phyloP scores from a whole-genome alignment of 192 early-diverging fungal genomes.

The Cladochytrium replicatum region DNA sequence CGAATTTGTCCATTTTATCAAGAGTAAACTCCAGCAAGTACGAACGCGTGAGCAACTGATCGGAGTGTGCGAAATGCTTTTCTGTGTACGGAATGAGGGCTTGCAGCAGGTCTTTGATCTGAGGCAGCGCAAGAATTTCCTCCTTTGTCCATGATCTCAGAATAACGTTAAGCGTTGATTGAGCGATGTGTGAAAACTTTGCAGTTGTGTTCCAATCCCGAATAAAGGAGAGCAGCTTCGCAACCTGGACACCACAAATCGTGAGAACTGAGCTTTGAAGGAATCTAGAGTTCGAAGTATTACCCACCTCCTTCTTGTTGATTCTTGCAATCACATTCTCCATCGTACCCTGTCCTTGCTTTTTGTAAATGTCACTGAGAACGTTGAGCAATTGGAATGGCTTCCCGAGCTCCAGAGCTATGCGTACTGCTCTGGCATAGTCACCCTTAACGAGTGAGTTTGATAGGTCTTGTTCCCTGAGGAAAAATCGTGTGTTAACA shows the following conservation, averaged over 20 bases:
- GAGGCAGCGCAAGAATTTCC: conserved; percentile 61
- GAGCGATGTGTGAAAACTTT: conserved; percentile 66
- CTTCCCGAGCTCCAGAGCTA: conserved; percentile 84
- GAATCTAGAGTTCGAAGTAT: too few relatives aligned
- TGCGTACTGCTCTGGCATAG: conserved; percentile 80
- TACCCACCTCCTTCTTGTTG: conserved; percentile 28
- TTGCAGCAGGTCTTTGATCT: conserved; percentile 75
- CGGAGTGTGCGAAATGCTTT: conserved; percentile 75
- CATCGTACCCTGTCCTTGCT: conserved; percentile 41
- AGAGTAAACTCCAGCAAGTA: conserved; percentile 85
- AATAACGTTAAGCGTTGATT: conserved; percentile 71
- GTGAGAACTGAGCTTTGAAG: too few relatives aligned
- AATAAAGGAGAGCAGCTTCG: conserved; percentile 70
- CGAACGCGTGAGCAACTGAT: conserved; percentile 66
- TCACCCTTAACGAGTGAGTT: conserved; percentile 81
- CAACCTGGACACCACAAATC: too few relatives aligned
- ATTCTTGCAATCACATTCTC: conserved; percentile 62
- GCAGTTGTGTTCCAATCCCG: conserved; percentile 94
- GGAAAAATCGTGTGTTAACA: neutral
- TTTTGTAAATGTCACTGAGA: conserved; percentile 11
- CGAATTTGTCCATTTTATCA: conserved; percentile 71
- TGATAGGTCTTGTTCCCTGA: conserved; percentile 82
- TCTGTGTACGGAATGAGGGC: conserved; percentile 84
- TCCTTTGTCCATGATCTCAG: conserved; percentile 56
- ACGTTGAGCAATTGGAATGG: conserved; percentile 73